Conservation (phyloP, 352 stramenopile genomes). For the Phytophthora podocarpi region DNA sequence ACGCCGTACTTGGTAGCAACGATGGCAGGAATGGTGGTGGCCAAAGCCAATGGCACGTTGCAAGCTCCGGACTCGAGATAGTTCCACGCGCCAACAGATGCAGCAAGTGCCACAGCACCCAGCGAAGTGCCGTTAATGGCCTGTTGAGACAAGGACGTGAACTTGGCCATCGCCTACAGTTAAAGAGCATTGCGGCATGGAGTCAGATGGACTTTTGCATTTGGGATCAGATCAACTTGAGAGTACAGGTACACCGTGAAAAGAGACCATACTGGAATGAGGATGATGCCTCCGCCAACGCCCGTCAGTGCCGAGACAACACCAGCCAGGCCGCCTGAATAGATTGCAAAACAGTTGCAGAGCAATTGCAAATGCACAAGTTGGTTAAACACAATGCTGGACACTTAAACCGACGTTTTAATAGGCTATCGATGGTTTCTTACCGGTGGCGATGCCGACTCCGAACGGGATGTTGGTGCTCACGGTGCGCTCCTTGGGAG, state of each 20-base stretch:
- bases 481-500: slow-evolving; percentile 40
- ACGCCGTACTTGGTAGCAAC: slow-evolving; percentile 83
- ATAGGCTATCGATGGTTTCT: too few species aligned
- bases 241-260: too few species aligned
- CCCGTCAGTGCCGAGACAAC: slow-evolving; percentile 80
- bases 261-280: slow-evolving; percentile 84
- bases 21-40: slow-evolving; percentile 77
- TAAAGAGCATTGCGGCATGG: slow-evolving; percentile 2
- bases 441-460: slow-evolving; percentile 50
- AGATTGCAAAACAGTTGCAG: slow-evolving; percentile 5
- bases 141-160: slow-evolving; percentile 79
- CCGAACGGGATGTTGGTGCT: slow-evolving; percentile 49
- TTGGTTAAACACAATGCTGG: too few species aligned
- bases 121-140: slow-evolving; percentile 86
- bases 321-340: slow-evolving; percentile 58
- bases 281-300: slow-evolving; percentile 81
- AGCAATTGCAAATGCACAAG: slow-evolving; percentile 17
- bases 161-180: slow-evolving; percentile 75
- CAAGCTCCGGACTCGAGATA: slow-evolving; percentile 69
- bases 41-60: slow-evolving; percentile 76
- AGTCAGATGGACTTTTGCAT: neutral
- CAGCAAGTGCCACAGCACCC: slow-evolving; percentile 72
- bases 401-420: too few species aligned
- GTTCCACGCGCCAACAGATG: slow-evolving; percentile 74
- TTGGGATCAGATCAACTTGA: neutral